Percentiles rank a stretch among this genome's conserved stretches.
Conservation (phyloP, 306 rosid species). For the Castanopsis chinensis region DNA sequence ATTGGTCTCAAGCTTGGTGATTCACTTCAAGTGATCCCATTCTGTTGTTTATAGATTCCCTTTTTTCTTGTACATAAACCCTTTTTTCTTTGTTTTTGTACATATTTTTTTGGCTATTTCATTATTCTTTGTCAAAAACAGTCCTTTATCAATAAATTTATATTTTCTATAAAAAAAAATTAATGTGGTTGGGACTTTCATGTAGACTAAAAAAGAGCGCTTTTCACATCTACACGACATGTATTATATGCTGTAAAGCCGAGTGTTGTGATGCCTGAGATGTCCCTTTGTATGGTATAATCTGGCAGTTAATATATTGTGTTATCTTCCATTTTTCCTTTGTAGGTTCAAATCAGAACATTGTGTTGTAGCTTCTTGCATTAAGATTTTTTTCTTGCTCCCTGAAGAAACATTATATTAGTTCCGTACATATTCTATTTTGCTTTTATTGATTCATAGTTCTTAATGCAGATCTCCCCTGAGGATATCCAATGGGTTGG, state of each 20-base stretch:
- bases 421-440: conserved; percentile 12
- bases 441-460: conserved; percentile 19
- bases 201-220: neutral
- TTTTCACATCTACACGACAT: neutral
- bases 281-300: neutral
- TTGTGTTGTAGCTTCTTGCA: neutral
- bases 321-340: neutral
- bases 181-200: neutral
- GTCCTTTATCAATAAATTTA: too few species aligned
- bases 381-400: neutral
- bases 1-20: too few species aligned
- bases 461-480: conserved; percentile 67
- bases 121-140: too few species aligned
- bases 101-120: too few species aligned
- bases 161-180: too few species aligned
- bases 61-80: too few species aligned
- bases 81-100: too few species aligned
- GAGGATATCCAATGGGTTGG: conserved; percentile 94
- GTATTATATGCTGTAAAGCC: neutral
- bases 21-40: too few species aligned
- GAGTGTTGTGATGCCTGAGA: neutral
- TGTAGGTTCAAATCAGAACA: neutral
- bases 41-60: too few species aligned
- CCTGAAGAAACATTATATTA: neutral
- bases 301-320: neutral